These are phyloP conservation scores for Suillus cothurnatus DNA, from an alignment of 768 basidiomycete species.

Conservation along the genomic window DNA sequence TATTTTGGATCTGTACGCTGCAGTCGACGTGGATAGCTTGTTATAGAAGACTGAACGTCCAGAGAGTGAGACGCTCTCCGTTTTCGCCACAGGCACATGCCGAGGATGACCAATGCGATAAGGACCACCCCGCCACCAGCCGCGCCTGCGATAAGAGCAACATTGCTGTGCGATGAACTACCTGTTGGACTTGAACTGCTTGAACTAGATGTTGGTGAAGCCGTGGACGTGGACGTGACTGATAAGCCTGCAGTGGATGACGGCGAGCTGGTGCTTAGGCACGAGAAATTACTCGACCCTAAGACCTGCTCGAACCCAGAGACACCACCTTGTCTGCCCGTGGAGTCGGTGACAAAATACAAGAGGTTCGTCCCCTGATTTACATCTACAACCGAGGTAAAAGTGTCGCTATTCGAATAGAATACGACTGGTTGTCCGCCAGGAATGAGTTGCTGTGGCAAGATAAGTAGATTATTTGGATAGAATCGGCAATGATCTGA, in stretches of 20 bases:
- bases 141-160: conserved; percentile 48
- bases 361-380: conserved; percentile 58
- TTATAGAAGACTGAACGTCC: conserved; percentile 30
- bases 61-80: conserved; percentile 23
- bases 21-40: conserved; percentile 32
- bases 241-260: conserved; percentile 41
- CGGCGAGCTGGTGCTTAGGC: conserved; percentile 55
- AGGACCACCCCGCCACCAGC: conserved; percentile 46
- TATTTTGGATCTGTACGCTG: conserved; percentile 42
- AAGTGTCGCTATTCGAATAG: conserved; percentile 38
- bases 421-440: conserved; percentile 56
- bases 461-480: conserved; percentile 1
- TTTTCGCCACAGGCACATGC: conserved; percentile 48
- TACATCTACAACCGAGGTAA: conserved; percentile 57
- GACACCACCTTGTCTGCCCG: conserved; percentile 57
- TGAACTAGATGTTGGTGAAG: conserved; percentile 20
- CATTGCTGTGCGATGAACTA: conserved; percentile 29
- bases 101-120: conserved; percentile 52
- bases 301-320: conserved; percentile 52
- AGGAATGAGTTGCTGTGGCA: conserved; percentile 59
- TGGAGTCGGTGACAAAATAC: conserved; percentile 56
- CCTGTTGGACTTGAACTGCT: conserved; percentile 17
- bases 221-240: background rate
- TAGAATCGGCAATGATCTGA: conserved; percentile 25
- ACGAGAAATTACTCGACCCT: conserved; percentile 47